phyloP scores from a whole-genome alignment of 768 basidiomycete species.

The Mycena epipterygia region DNA sequence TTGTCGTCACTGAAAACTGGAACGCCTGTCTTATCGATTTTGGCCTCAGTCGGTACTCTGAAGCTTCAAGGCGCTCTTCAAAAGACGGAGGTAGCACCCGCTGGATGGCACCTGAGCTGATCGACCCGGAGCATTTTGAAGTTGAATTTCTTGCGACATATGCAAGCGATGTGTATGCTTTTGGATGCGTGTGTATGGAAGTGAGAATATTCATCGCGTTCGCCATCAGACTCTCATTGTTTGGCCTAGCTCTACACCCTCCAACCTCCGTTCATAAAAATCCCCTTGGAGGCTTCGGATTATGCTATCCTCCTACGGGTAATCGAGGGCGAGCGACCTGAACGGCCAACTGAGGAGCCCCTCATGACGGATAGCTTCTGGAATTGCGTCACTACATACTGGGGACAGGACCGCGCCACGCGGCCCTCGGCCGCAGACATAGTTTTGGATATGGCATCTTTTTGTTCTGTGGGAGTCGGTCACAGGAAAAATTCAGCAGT shows the following conservation, averaged over 20 bases:
- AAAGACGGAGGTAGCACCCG: constrained; percentile 39
- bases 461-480: neutral
- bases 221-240: neutral
- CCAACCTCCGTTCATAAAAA: constrained; percentile 15
- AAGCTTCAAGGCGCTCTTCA: constrained; percentile 35
- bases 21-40: constrained; percentile 52
- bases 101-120: constrained; percentile 46
- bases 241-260: constrained; percentile 26
- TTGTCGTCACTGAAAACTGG: constrained; percentile 47
- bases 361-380: constrained; percentile 19
- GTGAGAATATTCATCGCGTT: constrained; percentile 28
- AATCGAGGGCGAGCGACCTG: constrained; percentile 8
- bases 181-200: constrained; percentile 50
- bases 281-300: constrained; percentile 18
- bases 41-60: constrained; percentile 47
- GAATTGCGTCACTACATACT: constrained; percentile 4
- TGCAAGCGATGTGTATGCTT: constrained; percentile 50
- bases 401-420: neutral
- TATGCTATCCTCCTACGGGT: constrained; percentile 4
- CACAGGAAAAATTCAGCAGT: too few relatives aligned
- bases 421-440: neutral
- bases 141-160: constrained; percentile 40
- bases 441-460: neutral
- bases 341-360: constrained; percentile 10
- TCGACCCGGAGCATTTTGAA: constrained; percentile 46